Conservation (phyloP, 164 flowering plant genomes). For the Brasenia schreberi region DNA sequence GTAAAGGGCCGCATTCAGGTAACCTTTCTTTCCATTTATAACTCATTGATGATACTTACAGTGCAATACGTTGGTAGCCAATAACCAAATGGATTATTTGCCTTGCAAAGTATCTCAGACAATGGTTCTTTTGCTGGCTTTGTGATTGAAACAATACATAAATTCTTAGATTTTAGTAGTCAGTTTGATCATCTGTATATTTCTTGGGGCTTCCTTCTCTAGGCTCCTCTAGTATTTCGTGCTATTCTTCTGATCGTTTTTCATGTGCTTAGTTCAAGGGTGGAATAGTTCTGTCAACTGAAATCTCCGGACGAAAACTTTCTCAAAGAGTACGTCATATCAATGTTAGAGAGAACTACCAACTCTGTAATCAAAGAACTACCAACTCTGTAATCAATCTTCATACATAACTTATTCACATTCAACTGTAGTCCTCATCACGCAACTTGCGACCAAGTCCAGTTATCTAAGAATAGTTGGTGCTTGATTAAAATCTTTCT, state of each 20-base stretch:
- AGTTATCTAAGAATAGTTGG: background rate
- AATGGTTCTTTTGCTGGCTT: background rate
- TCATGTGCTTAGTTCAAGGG: background rate
- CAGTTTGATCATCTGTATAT: background rate
- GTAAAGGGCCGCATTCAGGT: conserved; percentile 97
- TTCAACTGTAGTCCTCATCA: background rate
- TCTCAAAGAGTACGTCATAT: background rate
- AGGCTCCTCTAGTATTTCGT: background rate
- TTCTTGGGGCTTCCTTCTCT: background rate
- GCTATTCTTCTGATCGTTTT: background rate
- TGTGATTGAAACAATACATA: background rate
- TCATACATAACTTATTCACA: background rate
- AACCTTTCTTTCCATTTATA: background rate
- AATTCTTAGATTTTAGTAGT: background rate
- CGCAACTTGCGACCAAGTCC: background rate
- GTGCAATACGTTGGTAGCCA: background rate
- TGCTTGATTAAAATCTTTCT: background rate
- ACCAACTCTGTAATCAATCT: background rate
- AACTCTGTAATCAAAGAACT: background rate
- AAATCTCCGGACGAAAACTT: background rate
- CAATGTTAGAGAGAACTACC: background rate
- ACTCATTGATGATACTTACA: background rate
- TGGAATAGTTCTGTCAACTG: background rate
- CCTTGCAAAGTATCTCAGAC: background rate
- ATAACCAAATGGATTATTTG: too few species aligned